Conservation (phyloP, 129 eudicot species). For the Pseudognaphalium luteoalbum region DNA sequence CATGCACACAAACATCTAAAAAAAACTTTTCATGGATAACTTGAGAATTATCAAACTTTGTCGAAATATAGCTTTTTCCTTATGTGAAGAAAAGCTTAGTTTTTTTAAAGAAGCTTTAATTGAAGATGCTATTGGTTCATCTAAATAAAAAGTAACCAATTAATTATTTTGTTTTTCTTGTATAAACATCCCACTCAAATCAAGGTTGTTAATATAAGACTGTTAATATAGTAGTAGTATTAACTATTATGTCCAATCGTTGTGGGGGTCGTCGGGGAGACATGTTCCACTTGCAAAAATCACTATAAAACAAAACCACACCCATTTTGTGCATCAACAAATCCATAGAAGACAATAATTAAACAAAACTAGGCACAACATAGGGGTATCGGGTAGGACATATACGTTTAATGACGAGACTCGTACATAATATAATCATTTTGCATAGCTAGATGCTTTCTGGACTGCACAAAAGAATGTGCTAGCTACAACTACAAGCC, state of each 20-base stretch:
- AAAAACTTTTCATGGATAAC: too few species aligned
- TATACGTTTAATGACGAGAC: conserved; percentile 8
- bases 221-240: too few species aligned
- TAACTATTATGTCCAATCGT: neutral
- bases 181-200: too few species aligned
- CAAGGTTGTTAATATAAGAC: too few species aligned
- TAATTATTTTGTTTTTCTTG: too few species aligned
- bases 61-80: too few species aligned
- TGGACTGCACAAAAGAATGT: conserved; percentile 13
- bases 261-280: conserved; percentile 7
- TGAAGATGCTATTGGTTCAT: too few species aligned
- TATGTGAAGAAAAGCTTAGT: too few species aligned
- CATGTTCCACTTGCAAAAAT: conserved; percentile 5
- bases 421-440: neutral
- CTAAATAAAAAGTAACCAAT: too few species aligned
- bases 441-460: conserved; percentile 6
- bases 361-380: conserved; percentile 22
- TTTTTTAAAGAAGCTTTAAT: too few species aligned
- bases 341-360: neutral
- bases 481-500: conserved; percentile 3
- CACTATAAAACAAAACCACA: neutral
- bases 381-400: conserved; percentile 18
- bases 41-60: too few species aligned
- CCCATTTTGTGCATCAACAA: neutral
- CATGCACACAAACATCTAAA: too few species aligned